Evolutionary conservation across 108 stramenopile species (phyloP).

Genomic region (Skeletonema potamos): DNA sequence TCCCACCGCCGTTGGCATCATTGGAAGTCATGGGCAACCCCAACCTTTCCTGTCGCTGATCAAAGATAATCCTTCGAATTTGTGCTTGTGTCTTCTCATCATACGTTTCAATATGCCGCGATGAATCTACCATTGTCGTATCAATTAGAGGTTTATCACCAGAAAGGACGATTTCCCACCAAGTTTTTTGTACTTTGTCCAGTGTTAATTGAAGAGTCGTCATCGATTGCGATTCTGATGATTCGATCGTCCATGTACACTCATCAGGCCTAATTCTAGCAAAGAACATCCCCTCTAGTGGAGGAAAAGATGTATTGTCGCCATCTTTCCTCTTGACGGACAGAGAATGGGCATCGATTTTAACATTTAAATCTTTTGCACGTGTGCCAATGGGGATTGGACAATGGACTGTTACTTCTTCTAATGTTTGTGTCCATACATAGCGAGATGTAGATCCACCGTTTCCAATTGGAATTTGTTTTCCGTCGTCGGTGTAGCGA

Average conservation of each 20-base stretch:
- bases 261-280: constrained; percentile 64
- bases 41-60: constrained; percentile 71
- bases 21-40: constrained; percentile 65
- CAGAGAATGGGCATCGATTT: constrained; percentile 50
- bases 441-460: constrained; percentile 80
- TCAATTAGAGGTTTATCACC: constrained; percentile 76
- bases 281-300: constrained; percentile 63
- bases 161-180: constrained; percentile 72
- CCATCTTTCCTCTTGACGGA: constrained; percentile 41
- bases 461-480: constrained; percentile 87
- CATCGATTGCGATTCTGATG: constrained; percentile 20
- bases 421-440: constrained; percentile 88
- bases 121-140: constrained; percentile 72
- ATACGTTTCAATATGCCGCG: constrained; percentile 71
- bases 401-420: constrained; percentile 75
- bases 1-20: background rate
- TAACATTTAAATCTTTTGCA: constrained; percentile 72
- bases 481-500: constrained; percentile 75
- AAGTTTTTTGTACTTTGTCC: constrained; percentile 69
- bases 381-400: constrained; percentile 58
- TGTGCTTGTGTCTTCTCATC: constrained; percentile 81
- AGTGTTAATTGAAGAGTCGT: constrained; percentile 50
- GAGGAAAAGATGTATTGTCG: constrained; percentile 16
- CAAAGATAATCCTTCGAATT: constrained; percentile 80
- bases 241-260: constrained; percentile 80